A percentile compares a stretch with the other conserved stretches of the same genome.
phyloP scores from a whole-genome alignment of 1,284 basidiomycete species.

The Ceratobasidium sp. region DNA sequence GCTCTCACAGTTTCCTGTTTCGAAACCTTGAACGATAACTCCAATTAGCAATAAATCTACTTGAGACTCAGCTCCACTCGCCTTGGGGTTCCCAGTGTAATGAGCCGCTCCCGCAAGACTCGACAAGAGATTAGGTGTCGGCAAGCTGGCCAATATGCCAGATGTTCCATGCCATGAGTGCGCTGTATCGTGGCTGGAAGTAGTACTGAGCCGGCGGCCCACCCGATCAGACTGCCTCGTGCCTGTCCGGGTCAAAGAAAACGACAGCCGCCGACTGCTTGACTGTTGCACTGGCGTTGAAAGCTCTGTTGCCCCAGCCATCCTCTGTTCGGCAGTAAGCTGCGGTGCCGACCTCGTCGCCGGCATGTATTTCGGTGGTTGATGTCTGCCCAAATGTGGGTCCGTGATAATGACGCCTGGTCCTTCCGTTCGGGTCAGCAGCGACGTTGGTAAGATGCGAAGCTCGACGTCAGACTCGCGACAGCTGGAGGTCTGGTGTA shows the following conservation, averaged over 20 bases:
- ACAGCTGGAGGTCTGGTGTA: neutral
- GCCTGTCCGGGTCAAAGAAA: slow-evolving; percentile 17
- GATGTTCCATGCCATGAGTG: slow-evolving; percentile 35
- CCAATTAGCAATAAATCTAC: neutral
- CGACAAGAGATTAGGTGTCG: slow-evolving; percentile 17
- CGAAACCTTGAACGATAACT: slow-evolving; percentile 9
- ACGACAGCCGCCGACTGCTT: slow-evolving; percentile 23
- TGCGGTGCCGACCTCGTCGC: slow-evolving; percentile 22
- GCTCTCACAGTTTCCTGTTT: slow-evolving; percentile 30
- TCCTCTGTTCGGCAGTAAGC: neutral
- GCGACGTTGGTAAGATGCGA: slow-evolving; percentile 8
- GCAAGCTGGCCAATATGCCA: slow-evolving; percentile 29
- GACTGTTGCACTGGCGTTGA: neutral
- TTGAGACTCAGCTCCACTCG: neutral
- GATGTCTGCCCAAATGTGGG: neutral
- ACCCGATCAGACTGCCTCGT: slow-evolving; percentile 35
- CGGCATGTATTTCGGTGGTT: neutral
- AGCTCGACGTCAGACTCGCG: slow-evolving; percentile 28
- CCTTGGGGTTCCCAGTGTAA: slow-evolving; percentile 37
- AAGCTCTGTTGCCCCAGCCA: neutral
- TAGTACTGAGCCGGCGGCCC: slow-evolving; percentile 37
- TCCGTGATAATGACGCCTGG: neutral
- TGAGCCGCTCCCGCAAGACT: slow-evolving; percentile 30
- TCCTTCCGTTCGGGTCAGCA: neutral
- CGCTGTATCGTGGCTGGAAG: slow-evolving; percentile 26